phyloP scores from a whole-genome alignment of 805 yeast genomes.

The Pichia deserticola region DNA sequence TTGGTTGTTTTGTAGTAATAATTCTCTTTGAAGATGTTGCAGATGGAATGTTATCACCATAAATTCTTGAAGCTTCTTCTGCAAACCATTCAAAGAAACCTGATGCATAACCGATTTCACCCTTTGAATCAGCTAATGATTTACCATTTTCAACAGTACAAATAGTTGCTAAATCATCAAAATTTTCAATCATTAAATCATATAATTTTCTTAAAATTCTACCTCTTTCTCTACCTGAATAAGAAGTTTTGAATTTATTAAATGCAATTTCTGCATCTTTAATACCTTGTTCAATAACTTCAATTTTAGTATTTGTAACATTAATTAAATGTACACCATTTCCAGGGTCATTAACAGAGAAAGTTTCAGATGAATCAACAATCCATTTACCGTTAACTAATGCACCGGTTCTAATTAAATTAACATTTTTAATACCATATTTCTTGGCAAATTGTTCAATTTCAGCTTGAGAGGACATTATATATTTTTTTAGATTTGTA shows the following conservation, averaged over 20 bases:
- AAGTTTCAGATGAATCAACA: slow-evolving; percentile 34
- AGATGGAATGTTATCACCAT: slow-evolving; percentile 71
- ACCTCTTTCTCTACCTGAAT: slow-evolving; percentile 52
- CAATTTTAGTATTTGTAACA: slow-evolving; percentile 48
- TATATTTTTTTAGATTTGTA: no score
- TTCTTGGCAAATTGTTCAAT: slow-evolving; percentile 24
- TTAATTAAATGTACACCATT: slow-evolving; percentile 41
- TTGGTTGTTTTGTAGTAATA: slow-evolving; percentile 64
- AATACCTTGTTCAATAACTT: slow-evolving; percentile 47
- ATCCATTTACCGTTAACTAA: slow-evolving; percentile 74
- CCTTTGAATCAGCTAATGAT: slow-evolving; percentile 55
- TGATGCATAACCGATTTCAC: slow-evolving; percentile 58
- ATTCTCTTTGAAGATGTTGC: slow-evolving; percentile 42
- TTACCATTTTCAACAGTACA: slow-evolving; percentile 78
- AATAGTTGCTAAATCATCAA: slow-evolving; percentile 57
- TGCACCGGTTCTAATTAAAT: slow-evolving; percentile 53
- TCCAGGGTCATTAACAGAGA: slow-evolving; percentile 75
- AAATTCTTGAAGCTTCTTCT: slow-evolving; percentile 61
- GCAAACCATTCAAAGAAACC: slow-evolving; percentile 82
- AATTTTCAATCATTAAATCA: slow-evolving; percentile 55
- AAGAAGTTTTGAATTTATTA: slow-evolving; percentile 48
- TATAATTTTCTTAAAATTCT: slow-evolving; percentile 54
- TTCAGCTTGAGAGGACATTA: slow-evolving; percentile 23
- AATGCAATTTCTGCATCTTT: slow-evolving; percentile 65
- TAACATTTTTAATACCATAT: slow-evolving; percentile 35